Evolutionary conservation across 345 rosid genomes (phyloP).

Genomic region (Eucalyptus marginata): DNA sequence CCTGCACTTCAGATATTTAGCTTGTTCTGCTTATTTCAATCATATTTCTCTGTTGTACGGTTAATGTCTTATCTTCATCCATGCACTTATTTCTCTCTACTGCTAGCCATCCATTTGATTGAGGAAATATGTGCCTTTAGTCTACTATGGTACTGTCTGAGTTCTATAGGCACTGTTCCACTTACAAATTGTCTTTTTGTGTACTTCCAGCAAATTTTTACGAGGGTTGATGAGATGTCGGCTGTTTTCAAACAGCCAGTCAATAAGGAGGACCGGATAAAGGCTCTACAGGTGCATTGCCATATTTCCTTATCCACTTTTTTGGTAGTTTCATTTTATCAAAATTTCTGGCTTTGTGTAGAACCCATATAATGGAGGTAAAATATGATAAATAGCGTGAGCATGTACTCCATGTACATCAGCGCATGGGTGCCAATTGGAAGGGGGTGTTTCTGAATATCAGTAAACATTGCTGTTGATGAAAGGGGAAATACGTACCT

Average conservation of each 20-base stretch:
- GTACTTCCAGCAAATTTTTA: slow-evolving; percentile 33
- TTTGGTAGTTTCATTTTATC: not conserved
- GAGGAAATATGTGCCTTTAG: not conserved
- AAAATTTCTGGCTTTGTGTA: not conserved
- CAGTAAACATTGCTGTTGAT: not conserved
- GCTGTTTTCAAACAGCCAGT: slow-evolving; percentile 49
- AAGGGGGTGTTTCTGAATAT: not conserved
- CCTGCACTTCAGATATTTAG: not conserved
- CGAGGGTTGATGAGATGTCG: slow-evolving; percentile 30
- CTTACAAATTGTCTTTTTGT: not conserved
- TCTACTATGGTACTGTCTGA: not conserved
- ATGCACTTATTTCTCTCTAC: not conserved
- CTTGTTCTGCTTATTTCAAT: not conserved
- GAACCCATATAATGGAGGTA: not conserved
- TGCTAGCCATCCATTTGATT: not conserved
- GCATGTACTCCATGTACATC: not conserved
- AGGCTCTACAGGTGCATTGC: slow-evolving; percentile 42
- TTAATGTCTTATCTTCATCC: not conserved
- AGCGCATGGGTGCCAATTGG: not conserved
- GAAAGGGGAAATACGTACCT: not conserved
- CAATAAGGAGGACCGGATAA: slow-evolving; percentile 30
- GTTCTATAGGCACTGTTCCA: not conserved
- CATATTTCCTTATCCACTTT: not conserved
- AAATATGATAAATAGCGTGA: not conserved
- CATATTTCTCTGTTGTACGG: not conserved